Evolutionary conservation across 768 basidiomycete species (phyloP).

Genomic region (Heimioporus sp.): DNA sequence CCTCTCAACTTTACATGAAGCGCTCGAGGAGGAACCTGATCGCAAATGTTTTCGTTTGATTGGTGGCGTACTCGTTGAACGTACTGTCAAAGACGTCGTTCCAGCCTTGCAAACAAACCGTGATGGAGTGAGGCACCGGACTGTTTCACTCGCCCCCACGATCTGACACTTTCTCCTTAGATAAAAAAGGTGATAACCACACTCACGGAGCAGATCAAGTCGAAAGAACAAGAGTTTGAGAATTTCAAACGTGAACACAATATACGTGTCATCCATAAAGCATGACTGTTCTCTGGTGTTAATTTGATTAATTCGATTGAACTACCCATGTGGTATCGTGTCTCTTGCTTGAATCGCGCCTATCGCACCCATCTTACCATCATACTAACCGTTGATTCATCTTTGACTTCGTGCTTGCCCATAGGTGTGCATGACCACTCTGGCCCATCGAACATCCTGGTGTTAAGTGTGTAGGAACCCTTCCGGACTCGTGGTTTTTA

Average conservation of each 20-base stretch:
- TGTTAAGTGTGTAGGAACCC: background rate
- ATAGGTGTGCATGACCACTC: background rate
- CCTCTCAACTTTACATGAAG: conserved; percentile 81
- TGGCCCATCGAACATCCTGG: background rate
- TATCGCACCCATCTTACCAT: background rate
- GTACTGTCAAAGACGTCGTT: conserved; percentile 92
- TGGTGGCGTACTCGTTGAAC: conserved; percentile 92
- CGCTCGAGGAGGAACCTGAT: conserved; percentile 76
- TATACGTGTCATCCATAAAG: conserved; percentile 55
- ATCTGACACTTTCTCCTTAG: conserved; percentile 38
- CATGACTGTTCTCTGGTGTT: conserved; percentile 9
- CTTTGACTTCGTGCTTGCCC: background rate
- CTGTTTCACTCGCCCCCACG: background rate
- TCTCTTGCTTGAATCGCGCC: background rate
- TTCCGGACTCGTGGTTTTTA: too few species aligned
- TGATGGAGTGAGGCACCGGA: conserved; percentile 63
- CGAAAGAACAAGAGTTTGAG: conserved; percentile 83
- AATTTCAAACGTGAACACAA: conserved; percentile 75
- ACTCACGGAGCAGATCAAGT: conserved; percentile 84
- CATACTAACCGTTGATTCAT: background rate
- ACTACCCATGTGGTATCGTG: conserved; percentile 1
- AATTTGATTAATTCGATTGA: background rate
- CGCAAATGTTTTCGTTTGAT: conserved; percentile 96
- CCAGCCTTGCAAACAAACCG: conserved; percentile 88
- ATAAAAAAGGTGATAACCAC: conserved; percentile 79